Conservation (phyloP, 371 early-diverging fungal species). For the Lichtheimia hyalospora region DNA sequence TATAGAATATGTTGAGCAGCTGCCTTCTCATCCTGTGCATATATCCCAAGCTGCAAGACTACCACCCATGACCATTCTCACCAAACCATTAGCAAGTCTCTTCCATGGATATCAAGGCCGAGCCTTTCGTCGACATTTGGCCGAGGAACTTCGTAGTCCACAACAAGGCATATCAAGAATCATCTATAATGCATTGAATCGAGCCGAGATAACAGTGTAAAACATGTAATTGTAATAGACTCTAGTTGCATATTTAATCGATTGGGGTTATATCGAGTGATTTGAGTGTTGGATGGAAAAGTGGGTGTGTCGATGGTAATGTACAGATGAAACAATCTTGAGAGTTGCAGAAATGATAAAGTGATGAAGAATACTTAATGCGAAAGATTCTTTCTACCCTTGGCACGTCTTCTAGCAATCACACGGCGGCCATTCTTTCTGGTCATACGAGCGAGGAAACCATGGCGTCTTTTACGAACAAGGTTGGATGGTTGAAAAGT, state of each 20-base stretch:
- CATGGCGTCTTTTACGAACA: conserved; percentile 89
- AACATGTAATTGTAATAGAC: not conserved
- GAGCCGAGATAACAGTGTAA: conserved; percentile 3
- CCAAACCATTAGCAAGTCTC: conserved; percentile 34
- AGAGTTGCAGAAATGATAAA: not conserved
- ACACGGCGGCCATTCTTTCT: conserved; percentile 81
- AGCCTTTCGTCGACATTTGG: conserved; percentile 31
- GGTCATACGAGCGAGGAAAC: conserved; percentile 83
- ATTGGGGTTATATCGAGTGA: not conserved
- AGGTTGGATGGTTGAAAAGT: conserved; percentile 93
- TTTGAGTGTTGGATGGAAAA: not conserved
- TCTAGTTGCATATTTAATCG: not conserved
- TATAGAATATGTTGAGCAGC: conserved; percentile 26
- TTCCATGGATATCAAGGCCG: conserved; percentile 32
- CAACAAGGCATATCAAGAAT: conserved; percentile 9
- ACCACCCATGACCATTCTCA: conserved; percentile 35
- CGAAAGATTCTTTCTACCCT: conserved; percentile 85
- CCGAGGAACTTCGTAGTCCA: conserved; percentile 13
- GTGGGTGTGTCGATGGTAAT: not conserved
- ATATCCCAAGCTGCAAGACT: conserved; percentile 10
- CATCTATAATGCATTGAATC: conserved; percentile 15
- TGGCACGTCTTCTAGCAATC: conserved; percentile 71
- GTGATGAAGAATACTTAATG: conserved; percentile 48
- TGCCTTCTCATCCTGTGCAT: conserved; percentile 10
- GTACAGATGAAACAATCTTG: not conserved